Base-by-base conservation (phyloP, 2,329 filamentous ascomycete genomes). In the Epichloe scottii region DNA sequence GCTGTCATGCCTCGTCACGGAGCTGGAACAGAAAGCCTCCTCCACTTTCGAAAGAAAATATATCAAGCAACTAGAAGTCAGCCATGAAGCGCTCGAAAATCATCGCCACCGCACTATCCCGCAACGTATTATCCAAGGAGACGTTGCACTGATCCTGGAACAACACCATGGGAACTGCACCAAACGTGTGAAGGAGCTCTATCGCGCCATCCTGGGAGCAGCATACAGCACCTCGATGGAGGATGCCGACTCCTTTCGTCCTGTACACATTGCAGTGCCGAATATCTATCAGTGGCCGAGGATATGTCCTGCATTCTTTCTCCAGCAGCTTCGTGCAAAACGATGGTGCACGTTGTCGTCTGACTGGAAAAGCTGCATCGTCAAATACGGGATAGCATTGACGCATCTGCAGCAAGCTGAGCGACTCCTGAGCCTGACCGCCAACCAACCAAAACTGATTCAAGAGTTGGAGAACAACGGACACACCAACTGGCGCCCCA, bases 401-500 rank as follows among this genome's bases (percentile, higher is more conserved):
- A 63, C 68, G 0, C 57, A 62, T 3, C 45, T 72, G 0, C 72
- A 78, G 49, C 65, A 69, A 15, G 68, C 72, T 0, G 57, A 66
- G 12, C 66, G 77, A 0, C 58, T 79, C 1, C 19, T 71, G 0
- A 33, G 49, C 2, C 53, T 56, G 0, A 46, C 41, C 15, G 37
- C 51, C 2, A 67, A 63, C 17, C 48, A 51, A 3, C 50, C 53
- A 1, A 67, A 69, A 4, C 56, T 78, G 0, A 38, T 67, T 0
- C 64, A 57, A 10, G 77, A 79, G 53, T 52, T 75, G 0, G 40
- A 57, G 2, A 82, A 81, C 51, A 15, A 55, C 0, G 82, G 81
- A 0, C 79, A 82, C 54, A 56, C 58, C 1, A 77, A 75, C 10
- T 87, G 82, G 79, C 57, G 73, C 5, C 73, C 76, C 0, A 10